These are phyloP conservation scores for Eucalyptus polybractea DNA, from an alignment of 345 rosid genomes.

Conservation along the genomic window DNA sequence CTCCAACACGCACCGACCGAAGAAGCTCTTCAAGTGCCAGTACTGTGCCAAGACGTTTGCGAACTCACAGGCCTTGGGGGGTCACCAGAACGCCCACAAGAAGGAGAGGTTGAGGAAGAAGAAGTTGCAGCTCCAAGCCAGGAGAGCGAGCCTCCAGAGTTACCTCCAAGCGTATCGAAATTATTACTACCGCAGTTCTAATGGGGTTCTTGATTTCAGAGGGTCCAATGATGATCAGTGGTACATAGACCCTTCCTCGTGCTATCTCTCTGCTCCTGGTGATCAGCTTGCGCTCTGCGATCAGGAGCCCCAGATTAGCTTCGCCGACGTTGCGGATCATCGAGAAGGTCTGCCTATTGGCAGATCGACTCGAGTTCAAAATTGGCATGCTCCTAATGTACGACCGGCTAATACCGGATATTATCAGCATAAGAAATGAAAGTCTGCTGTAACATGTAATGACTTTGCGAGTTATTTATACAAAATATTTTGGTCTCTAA, in stretches of 20 bases:
- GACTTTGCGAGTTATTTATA: neutral
- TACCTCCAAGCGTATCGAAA: slow-evolving; percentile 44
- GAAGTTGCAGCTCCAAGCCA: slow-evolving; percentile 84
- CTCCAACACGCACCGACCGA: neutral
- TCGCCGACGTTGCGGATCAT: neutral
- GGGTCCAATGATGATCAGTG: neutral
- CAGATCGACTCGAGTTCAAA: neutral
- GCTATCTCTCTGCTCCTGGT: neutral
- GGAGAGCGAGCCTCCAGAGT: slow-evolving; percentile 52
- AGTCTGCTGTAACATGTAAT: neutral
- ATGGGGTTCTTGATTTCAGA: neutral
- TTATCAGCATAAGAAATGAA: neutral
- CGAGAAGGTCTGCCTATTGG: neutral
- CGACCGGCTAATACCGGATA: neutral
- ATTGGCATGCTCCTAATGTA: neutral
- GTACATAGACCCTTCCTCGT: slow-evolving; percentile 24
- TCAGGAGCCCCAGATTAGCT: slow-evolving; percentile 52
- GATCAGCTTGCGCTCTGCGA: slow-evolving; percentile 19
- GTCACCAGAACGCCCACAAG: slow-evolving; percentile 99
- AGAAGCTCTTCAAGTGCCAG: slow-evolving; percentile 70
- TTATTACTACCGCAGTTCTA: neutral
- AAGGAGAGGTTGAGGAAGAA: slow-evolving; percentile 89
- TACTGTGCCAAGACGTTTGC: slow-evolving; percentile 79
- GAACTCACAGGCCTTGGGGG: slow-evolving; percentile 93
- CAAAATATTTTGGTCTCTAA: neutral